A percentile compares a stretch with the other conserved stretches of the same genome.
Evolutionary conservation across 2,329 filamentous ascomycete species (phyloP).

Genomic region (Meredithiella fracta): DNA sequence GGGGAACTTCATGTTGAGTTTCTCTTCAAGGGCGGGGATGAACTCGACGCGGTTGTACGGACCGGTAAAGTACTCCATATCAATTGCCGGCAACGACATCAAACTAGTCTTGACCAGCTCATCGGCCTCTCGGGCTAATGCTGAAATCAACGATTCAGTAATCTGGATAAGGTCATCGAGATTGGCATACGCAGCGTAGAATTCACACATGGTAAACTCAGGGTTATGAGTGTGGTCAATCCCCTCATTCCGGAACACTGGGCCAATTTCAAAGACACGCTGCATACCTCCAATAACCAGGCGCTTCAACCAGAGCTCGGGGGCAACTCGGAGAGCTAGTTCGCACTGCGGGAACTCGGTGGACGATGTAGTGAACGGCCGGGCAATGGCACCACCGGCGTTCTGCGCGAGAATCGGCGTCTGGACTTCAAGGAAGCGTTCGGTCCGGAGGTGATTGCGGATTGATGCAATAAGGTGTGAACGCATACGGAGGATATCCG

Average conservation of each 20-base stretch:
- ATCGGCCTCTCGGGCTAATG: slow-evolving; percentile 37
- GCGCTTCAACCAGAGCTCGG: slow-evolving; percentile 88
- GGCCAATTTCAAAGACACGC: slow-evolving; percentile 81
- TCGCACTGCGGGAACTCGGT: slow-evolving; percentile 58
- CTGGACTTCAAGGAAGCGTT: slow-evolving; percentile 69
- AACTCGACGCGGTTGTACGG: slow-evolving; percentile 62
- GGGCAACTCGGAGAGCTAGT: slow-evolving; percentile 72
- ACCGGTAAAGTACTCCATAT: slow-evolving; percentile 29
- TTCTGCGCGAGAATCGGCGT: slow-evolving; percentile 74
- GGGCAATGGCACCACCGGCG: slow-evolving; percentile 74
- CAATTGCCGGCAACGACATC: slow-evolving; percentile 30
- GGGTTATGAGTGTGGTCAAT: slow-evolving; percentile 86
- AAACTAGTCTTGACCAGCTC: slow-evolving; percentile 29
- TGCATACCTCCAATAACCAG: slow-evolving; percentile 79
- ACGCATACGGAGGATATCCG: slow-evolving; percentile 57
- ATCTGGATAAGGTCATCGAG: slow-evolving; percentile 56
- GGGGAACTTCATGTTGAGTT: slow-evolving; percentile 49
- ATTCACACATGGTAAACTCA: slow-evolving; percentile 95
- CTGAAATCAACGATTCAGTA: slow-evolving; percentile 55
- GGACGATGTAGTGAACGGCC: slow-evolving; percentile 67
- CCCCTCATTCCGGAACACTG: slow-evolving; percentile 85
- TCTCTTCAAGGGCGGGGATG: slow-evolving; percentile 58
- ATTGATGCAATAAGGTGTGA: slow-evolving; percentile 59
- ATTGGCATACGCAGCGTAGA: slow-evolving; percentile 75
- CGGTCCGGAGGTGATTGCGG: slow-evolving; percentile 53